A percentile compares a stretch with the other conserved stretches of the same genome.
phyloP scores from a whole-genome alignment of 768 basidiomycete genomes.

The Sarcodon aspratus region DNA sequence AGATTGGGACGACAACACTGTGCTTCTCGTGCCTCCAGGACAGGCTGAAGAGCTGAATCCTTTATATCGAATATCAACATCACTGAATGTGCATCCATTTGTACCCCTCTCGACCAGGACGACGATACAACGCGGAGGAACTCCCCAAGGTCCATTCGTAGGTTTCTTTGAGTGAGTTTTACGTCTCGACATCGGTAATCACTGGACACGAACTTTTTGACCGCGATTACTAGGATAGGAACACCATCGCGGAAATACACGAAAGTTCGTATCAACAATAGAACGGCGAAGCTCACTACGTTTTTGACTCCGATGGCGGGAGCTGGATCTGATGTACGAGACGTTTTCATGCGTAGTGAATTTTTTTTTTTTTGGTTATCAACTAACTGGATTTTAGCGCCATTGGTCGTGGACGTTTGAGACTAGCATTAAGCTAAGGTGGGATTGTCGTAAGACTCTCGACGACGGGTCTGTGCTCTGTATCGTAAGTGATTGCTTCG shows the following conservation, averaged over 20 bases:
- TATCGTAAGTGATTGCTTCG: slow-evolving; percentile 22
- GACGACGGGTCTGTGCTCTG: slow-evolving; percentile 38
- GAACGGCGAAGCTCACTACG: too few species aligned
- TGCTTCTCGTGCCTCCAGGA: slow-evolving; percentile 26
- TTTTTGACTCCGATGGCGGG: too few species aligned
- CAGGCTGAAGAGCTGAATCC: slow-evolving; percentile 16
- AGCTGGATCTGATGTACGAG: too few species aligned
- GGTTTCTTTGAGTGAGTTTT: slow-evolving; percentile 26
- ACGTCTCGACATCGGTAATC: too few species aligned
- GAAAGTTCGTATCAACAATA: too few species aligned
- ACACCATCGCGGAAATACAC: too few species aligned
- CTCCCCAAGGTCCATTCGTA: slow-evolving; percentile 21
- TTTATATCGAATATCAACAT: slow-evolving; percentile 29
- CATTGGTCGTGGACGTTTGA: slow-evolving; percentile 30
- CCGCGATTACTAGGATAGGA: too few species aligned
- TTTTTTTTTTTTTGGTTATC: too few species aligned
- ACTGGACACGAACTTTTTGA: too few species aligned
- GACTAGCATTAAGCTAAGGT: slow-evolving; percentile 25
- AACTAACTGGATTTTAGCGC: slow-evolving; percentile 11
- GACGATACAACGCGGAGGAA: slow-evolving; percentile 19
- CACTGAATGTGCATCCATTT: slow-evolving; percentile 34
- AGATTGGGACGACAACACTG: slow-evolving; percentile 21
- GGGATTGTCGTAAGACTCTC: slow-evolving; percentile 33
- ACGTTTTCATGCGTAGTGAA: too few species aligned
- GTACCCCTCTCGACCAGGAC: slow-evolving; percentile 33